These are phyloP conservation scores for Sporisorium reilianum DNA, from an alignment of 1,284 basidiomycete genomes.

Conservation along the genomic window DNA sequence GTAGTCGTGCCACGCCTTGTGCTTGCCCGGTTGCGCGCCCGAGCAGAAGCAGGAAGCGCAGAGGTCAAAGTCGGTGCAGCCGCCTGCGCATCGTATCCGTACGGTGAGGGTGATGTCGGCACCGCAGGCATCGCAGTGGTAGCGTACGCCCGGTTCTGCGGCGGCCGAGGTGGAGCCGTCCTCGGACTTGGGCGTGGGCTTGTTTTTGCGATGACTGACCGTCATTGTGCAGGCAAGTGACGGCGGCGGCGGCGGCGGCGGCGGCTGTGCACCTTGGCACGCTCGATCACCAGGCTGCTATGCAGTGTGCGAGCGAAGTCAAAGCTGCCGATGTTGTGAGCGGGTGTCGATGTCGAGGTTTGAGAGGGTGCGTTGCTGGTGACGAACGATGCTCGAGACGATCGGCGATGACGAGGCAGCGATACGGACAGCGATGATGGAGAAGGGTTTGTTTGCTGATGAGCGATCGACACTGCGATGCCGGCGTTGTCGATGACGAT, in stretches of 20 bases:
- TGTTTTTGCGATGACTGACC: constrained; percentile 68
- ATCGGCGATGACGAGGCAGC: not conserved
- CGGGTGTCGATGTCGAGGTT: not conserved
- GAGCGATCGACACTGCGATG: too few relatives aligned
- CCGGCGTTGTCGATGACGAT: not conserved
- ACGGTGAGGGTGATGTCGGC: constrained; percentile 69
- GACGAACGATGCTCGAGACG: not conserved
- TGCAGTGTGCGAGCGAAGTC: not conserved
- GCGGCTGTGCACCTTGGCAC: not conserved
- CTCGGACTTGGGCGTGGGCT: constrained; percentile 59
- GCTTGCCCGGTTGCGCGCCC: constrained; percentile 87
- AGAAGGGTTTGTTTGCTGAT: not conserved
- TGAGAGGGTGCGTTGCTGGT: not conserved
- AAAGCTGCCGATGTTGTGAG: not conserved
- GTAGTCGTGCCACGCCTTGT: constrained; percentile 90
- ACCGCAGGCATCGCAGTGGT: constrained; percentile 68
- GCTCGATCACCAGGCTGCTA: not conserved
- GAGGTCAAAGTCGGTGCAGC: constrained; percentile 70
- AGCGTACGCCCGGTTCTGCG: constrained; percentile 66
- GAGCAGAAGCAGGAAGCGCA: constrained; percentile 82
- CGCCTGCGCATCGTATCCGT: constrained; percentile 66
- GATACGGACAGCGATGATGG: not conserved
- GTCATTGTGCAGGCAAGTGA: constrained; percentile 53
- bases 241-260: constrained; percentile 5
- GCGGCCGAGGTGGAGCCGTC: constrained; percentile 57